A percentile compares a stretch with the other conserved stretches of the same genome.
Conservation (phyloP, 768 basidiomycete species). For the Naganishia friedmannii region DNA sequence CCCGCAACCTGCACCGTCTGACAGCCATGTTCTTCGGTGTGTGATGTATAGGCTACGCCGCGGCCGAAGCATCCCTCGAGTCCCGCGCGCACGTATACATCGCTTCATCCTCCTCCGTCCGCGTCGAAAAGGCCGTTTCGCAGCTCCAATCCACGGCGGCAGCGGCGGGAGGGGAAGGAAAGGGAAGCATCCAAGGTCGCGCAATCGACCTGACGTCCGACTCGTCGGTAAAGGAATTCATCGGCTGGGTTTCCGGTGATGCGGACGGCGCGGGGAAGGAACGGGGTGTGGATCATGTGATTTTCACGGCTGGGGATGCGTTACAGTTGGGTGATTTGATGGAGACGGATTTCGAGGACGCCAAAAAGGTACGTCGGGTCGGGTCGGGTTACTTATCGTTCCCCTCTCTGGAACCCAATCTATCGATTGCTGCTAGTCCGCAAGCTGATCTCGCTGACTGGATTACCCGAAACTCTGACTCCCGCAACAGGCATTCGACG, state of each 20-base stretch:
- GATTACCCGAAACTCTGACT: too few species aligned
- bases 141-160: not conserved
- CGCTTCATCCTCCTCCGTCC: conserved; percentile 3
- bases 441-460: not conserved
- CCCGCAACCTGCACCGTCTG: too few species aligned
- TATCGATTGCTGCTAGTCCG: not conserved
- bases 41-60: conserved; percentile 7
- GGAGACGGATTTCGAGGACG: conserved; percentile 19
- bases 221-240: not conserved
- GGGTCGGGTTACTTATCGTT: not conserved
- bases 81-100: conserved; percentile 17
- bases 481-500: not conserved
- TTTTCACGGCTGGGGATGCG: conserved; percentile 17
- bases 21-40: too few species aligned
- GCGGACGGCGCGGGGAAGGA: not conserved
- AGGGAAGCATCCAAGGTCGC: conserved; percentile 12
- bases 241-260: conserved; percentile 8
- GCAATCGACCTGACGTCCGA: not conserved
- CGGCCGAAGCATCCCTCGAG: conserved; percentile 20
- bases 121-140: conserved; percentile 2
- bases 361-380: not conserved
- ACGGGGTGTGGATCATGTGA: not conserved
- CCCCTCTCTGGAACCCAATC: not conserved
- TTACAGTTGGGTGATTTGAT: conserved; percentile 11
- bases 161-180: not conserved